Percentiles rank a stretch among this genome's conserved stretches.
phyloP scores from a whole-genome alignment of 2,329 filamentous ascomycete genomes.

The Colletotrichum abscissum region DNA sequence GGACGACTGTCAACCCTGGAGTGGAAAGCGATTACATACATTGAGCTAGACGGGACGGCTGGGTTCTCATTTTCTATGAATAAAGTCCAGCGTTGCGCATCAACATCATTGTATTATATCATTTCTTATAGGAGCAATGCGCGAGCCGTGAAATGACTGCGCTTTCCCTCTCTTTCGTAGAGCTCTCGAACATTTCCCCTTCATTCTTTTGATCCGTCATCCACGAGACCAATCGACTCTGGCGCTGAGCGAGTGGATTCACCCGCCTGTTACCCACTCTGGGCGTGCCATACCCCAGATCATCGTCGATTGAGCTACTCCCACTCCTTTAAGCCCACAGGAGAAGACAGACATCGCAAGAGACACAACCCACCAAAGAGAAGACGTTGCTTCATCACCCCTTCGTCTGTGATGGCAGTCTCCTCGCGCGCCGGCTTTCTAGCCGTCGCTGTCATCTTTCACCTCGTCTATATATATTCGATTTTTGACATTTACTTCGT shows the following conservation, averaged over 20 bases:
- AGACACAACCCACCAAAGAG: not conserved
- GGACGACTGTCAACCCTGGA: not conserved
- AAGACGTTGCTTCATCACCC: not conserved
- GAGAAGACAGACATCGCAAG: not conserved
- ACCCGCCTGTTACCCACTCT: not conserved
- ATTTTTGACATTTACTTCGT: conserved; percentile 99
- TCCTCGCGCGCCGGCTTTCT: conserved; percentile 82
- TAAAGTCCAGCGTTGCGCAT: conserved; percentile 1
- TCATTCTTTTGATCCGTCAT: not conserved
- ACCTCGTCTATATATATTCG: conserved; percentile 91
- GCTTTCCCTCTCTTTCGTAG: conserved; percentile 6
- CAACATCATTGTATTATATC: not conserved
- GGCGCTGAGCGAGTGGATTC: not conserved
- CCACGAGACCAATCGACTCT: not conserved
- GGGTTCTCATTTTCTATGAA: not conserved
- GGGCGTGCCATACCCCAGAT: not conserved
- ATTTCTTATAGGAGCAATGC: not conserved
- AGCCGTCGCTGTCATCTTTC: conserved; percentile 89
- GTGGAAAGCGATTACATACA: not conserved
- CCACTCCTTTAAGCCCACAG: not conserved
- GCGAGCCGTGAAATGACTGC: conserved; percentile 16
- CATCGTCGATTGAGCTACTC: not conserved
- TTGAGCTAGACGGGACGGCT: not conserved
- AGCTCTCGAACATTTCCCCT: not conserved
- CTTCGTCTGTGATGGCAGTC: conserved; percentile 58